phyloP scores from a whole-genome alignment of 2,329 filamentous ascomycete genomes.

The Tympanopsis confertula region DNA sequence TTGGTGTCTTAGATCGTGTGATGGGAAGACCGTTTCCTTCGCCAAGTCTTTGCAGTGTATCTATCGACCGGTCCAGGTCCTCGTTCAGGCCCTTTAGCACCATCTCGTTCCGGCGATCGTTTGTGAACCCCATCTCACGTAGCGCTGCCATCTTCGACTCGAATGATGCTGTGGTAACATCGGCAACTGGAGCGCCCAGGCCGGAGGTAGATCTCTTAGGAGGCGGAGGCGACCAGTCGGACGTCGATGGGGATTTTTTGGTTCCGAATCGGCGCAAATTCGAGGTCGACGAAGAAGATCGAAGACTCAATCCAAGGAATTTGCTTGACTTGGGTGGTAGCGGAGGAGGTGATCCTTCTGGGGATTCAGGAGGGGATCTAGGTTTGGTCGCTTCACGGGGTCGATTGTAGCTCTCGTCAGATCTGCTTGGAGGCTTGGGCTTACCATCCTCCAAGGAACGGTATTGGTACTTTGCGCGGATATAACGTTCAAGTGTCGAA shows the following conservation, averaged over 20 bases:
- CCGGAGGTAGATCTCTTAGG: conserved; percentile 23
- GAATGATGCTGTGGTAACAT: conserved; percentile 31
- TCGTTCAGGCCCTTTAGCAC: conserved; percentile 75
- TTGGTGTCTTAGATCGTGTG: conserved; percentile 13
- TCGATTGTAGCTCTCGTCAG: conserved; percentile 17
- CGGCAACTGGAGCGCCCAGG: conserved; percentile 58
- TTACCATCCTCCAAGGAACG: conserved; percentile 33
- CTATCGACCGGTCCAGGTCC: conserved; percentile 75
- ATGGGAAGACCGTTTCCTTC: conserved; percentile 44
- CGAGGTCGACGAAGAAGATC: conserved; percentile 44
- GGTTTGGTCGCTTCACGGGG: conserved; percentile 23
- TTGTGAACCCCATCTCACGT: conserved; percentile 82
- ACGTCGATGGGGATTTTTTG: conserved; percentile 21
- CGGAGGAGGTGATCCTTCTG: conserved; percentile 47
- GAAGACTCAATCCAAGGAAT: conserved; percentile 51
- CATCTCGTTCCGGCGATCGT: conserved; percentile 69
- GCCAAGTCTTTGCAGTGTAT: conserved; percentile 72
- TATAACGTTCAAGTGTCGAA: conserved; percentile 87
- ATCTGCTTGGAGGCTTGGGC: conserved; percentile 37
- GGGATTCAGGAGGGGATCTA: conserved; percentile 35
- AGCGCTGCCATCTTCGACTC: conserved; percentile 69
- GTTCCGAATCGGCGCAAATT: conserved; percentile 56
- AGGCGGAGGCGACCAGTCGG: conserved; percentile 15
- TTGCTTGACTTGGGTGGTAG: conserved; percentile 44
- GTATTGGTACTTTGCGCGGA: conserved; percentile 84